Conservation (phyloP, 2,329 filamentous ascomycete genomes). For the Raffaelea deltoideospora region DNA sequence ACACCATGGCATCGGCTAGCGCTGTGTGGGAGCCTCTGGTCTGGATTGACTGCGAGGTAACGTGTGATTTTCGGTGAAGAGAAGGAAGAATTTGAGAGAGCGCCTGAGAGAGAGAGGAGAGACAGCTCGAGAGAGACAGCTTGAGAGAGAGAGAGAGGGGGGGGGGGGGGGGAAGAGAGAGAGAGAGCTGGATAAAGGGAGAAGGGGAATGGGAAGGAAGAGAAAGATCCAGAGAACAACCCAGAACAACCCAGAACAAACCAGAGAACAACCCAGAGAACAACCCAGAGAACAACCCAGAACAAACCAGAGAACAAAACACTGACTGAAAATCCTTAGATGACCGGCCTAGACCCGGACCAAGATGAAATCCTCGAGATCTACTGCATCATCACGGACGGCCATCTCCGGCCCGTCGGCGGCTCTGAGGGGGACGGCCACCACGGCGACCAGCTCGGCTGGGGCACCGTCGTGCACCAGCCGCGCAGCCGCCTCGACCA, state of each 20-base stretch:
- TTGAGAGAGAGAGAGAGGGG: background rate
- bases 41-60: slow-evolving; percentile 63
- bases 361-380: slow-evolving; percentile 81
- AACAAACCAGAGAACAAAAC: too few species aligned
- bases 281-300: too few species aligned
- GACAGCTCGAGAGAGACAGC: background rate
- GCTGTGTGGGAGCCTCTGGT: slow-evolving; percentile 53
- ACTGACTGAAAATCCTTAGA: slow-evolving; percentile 34
- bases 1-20: too few species aligned
- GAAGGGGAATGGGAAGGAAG: background rate
- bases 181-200: background rate
- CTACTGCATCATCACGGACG: slow-evolving; percentile 80
- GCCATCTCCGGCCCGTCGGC: slow-evolving; percentile 35
- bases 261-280: background rate
- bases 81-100: too few species aligned
- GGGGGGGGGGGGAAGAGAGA: background rate
- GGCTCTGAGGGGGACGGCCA: too few species aligned
- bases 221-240: background rate
- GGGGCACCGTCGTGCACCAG: slow-evolving; percentile 67
- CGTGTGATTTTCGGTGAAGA: slow-evolving; percentile 5
- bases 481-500: slow-evolving; percentile 50
- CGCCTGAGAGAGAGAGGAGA: background rate
- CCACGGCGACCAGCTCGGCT: slow-evolving; percentile 61
- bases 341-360: slow-evolving; percentile 74
- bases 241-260: background rate